Conservation (phyloP, 805 yeast genomes). For the Wickerhamiella allomyrinae region DNA sequence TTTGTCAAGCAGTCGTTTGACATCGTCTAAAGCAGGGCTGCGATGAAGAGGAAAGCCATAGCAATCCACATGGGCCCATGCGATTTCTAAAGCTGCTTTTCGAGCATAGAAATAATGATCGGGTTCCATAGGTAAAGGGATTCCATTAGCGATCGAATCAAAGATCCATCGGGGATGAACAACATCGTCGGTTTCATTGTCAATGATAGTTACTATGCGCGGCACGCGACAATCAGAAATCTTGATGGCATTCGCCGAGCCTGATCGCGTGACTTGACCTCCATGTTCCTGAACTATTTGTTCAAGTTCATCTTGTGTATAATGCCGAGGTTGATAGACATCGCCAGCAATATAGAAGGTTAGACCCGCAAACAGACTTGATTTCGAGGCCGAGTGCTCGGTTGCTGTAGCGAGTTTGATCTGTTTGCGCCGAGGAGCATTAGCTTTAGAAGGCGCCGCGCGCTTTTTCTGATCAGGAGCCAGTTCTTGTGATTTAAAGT, state of each 20-base stretch:
- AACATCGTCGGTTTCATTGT: conserved; percentile 34
- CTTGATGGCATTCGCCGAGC: conserved; percentile 1
- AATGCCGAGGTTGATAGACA: conserved; percentile 14
- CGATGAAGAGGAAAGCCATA: conserved; percentile 49
- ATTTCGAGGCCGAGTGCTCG: neutral
- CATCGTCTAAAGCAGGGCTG: conserved; percentile 18
- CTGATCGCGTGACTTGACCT: conserved; percentile 18
- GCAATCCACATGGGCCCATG: conserved; percentile 31
- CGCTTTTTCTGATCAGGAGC: conserved; percentile 8
- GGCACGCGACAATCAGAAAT: conserved; percentile 17
- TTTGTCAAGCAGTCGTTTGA: conserved; percentile 9
- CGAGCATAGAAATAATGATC: conserved; percentile 34
- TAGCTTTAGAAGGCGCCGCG: neutral
- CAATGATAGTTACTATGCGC: conserved; percentile 6
- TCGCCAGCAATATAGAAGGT: conserved; percentile 20
- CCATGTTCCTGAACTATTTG: conserved; percentile 19
- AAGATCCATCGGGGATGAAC: conserved; percentile 58
- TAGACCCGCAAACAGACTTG: conserved; percentile 13
- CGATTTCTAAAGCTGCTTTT: conserved; percentile 19
- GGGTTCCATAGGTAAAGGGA: conserved; percentile 44
- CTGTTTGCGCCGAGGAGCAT: conserved; percentile 3
- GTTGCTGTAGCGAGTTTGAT: conserved; percentile 2
- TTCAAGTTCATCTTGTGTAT: conserved; percentile 15
- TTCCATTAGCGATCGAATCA: conserved; percentile 38
- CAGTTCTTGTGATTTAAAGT: conserved; percentile 22